These are phyloP conservation scores for Endothia cerciana DNA, from an alignment of 2,329 filamentous ascomycete species.

Conservation along the genomic window DNA sequence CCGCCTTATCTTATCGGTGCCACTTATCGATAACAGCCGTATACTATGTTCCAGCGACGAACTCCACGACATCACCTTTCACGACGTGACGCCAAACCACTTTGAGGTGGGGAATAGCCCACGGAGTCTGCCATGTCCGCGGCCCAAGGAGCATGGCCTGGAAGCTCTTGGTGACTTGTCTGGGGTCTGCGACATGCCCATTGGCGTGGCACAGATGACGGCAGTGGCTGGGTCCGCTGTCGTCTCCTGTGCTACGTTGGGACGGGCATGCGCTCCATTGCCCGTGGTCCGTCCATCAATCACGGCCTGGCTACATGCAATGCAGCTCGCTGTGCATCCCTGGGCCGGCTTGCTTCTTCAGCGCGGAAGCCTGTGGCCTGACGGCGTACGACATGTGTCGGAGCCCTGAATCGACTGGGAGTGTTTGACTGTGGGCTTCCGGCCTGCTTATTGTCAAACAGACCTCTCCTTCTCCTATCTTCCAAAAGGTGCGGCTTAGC, in stretches of 20 bases:
- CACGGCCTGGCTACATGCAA: not conserved
- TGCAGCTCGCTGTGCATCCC: not conserved
- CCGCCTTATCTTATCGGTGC: not conserved
- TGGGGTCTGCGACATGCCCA: not conserved
- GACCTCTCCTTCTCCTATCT: not conserved
- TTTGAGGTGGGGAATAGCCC: not conserved
- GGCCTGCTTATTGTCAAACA: not conserved
- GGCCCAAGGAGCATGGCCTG: not conserved
- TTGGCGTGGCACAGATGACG: constrained; percentile 15
- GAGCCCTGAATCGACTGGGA: constrained; percentile 13
- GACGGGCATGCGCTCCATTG: not conserved
- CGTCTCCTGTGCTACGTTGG: not conserved
- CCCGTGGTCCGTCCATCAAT: not conserved
- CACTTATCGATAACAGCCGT: not conserved
- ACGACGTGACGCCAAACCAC: not conserved
- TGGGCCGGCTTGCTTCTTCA: not conserved
- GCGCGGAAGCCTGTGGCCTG: not conserved
- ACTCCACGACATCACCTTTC: not conserved
- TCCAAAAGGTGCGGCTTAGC: not conserved
- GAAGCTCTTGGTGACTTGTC: not conserved
- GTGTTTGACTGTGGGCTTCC: constrained; percentile 11
- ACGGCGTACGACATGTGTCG: constrained; percentile 3
- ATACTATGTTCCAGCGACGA: too few species aligned
- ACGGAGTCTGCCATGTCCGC: not conserved
- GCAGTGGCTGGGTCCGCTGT: constrained; percentile 12